These are phyloP conservation scores for Pezicula neosporulosa DNA, from an alignment of 2,329 filamentous ascomycete genomes.

Conservation along the genomic window DNA sequence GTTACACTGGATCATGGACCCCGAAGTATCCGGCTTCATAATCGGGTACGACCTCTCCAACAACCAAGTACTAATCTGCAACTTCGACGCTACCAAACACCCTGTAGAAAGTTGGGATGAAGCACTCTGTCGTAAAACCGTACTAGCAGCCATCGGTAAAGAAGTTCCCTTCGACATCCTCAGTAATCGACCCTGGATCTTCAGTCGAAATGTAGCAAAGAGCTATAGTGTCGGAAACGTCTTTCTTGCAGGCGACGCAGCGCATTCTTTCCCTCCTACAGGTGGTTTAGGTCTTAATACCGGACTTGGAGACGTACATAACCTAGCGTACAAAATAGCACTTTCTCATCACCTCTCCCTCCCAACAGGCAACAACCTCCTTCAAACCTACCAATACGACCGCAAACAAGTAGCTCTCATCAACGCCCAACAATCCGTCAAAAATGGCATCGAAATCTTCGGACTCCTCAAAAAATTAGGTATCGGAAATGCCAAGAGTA, in stretches of 20 bases:
- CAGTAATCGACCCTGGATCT: conserved; percentile 37
- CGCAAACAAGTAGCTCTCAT: conserved; percentile 35
- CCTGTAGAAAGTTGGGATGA: conserved; percentile 34
- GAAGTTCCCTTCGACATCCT: conserved; percentile 34
- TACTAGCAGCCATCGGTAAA: conserved; percentile 30
- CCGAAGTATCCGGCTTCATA: conserved; percentile 38
- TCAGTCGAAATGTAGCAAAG: conserved; percentile 38
- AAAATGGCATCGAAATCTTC: conserved; percentile 41
- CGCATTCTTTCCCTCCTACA: conserved; percentile 14
- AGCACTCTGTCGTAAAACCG: conserved; percentile 27
- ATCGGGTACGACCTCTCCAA: conserved; percentile 38
- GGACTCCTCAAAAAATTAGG: conserved; percentile 35
- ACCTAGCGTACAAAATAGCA: conserved; percentile 39
- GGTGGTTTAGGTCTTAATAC: conserved; percentile 25
- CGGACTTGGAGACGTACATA: conserved; percentile 33
- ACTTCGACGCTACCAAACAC: conserved; percentile 36
- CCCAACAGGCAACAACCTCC: conserved; percentile 30
- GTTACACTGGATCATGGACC: conserved; percentile 42
- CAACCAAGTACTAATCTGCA: conserved; percentile 40
- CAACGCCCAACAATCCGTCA: conserved; percentile 38
- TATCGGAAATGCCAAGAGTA: conserved; percentile 26
- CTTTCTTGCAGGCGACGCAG: conserved; percentile 27
- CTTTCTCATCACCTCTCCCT: conserved; percentile 5
- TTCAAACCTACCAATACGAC: conserved; percentile 35
- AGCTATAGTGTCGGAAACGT: conserved; percentile 32